Evolutionary conservation across 2,329 filamentous ascomycete genomes (phyloP), one percentile per base, ranked within the genome.

Genomic region (Monosporascus sp.): DNA sequence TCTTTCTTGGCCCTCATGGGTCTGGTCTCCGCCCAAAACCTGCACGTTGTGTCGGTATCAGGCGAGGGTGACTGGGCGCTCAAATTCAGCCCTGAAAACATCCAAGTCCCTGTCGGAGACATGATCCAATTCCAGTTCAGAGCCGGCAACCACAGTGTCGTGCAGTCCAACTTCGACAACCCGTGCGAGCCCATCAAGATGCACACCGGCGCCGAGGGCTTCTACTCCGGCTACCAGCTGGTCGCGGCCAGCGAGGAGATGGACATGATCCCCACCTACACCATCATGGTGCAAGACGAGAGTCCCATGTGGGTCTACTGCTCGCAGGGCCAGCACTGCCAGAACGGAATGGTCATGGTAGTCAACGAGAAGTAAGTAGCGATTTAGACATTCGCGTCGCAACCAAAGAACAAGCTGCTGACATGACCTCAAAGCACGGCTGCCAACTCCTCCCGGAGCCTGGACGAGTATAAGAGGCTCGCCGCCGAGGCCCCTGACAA

Each of bases 271-370:
- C 82, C 87, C 27, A 85, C 85, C 51, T 94, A 85, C 72, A 90
- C 85, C 54, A 75, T 93, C 63, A 78, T 78, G 68, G 74, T 94
- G 68, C 85, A 84, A 64, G 77, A 83, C 69, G 81, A 78, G 45
- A 85, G 79, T 52, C 89, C 89, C 31, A 76, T 92, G 59, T 94
- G 89, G 88, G 73, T 89, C 59, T 93, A 87, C 78, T 93, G 89
- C 73, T 84, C 83, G 31, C 85, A 90, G 69, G 83, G 68, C 46
- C 81, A 78, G 64, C 89, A 94, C 73, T 94, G 89, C 71, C 81
- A 90, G 69, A 72, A 67, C 47, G 87, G 87, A 56, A 91, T 91
- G 86, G 78, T 80, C 53, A 86, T 89, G 74, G 87, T 89, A 35
- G 84, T 91, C 66, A 91, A 92, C 70, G 82, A 82, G 72, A 77